A percentile compares a stretch with the other conserved stretches of the same genome.
phyloP scores from a whole-genome alignment of 345 rosid genomes.

The Hevea brasiliensis region DNA sequence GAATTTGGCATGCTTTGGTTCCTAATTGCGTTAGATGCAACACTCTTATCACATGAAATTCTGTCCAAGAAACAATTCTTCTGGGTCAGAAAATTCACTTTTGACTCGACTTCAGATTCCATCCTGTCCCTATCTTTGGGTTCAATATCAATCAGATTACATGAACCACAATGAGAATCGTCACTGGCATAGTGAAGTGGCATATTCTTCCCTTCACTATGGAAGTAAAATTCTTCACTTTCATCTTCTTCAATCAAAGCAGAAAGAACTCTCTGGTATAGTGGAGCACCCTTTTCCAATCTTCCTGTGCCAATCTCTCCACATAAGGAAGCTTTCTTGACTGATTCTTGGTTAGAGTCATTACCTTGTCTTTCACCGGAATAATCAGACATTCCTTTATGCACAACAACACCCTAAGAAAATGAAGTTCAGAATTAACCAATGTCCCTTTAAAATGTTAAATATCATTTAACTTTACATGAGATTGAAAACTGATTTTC shows the following conservation, averaged over 20 bases:
- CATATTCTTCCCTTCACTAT: slow-evolving; percentile 65
- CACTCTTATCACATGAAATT: slow-evolving; percentile 68
- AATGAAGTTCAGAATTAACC: slow-evolving; percentile 21
- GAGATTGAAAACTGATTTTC: background rate
- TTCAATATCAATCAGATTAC: slow-evolving; percentile 80
- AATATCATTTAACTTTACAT: slow-evolving; percentile 6
- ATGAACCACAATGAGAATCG: slow-evolving; percentile 96
- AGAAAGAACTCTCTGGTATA: slow-evolving; percentile 84
- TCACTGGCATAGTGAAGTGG: slow-evolving; percentile 86
- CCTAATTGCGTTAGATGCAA: slow-evolving; percentile 57
- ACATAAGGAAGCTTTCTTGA: slow-evolving; percentile 41
- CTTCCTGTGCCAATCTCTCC: slow-evolving; percentile 53
- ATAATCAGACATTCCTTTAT: slow-evolving; percentile 40
- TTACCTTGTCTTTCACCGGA: slow-evolving; percentile 42
- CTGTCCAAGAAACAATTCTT: slow-evolving; percentile 62
- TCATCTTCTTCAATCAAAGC: slow-evolving; percentile 96
- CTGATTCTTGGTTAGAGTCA: slow-evolving; percentile 40
- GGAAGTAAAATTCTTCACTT: slow-evolving; percentile 62
- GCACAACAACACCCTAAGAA: slow-evolving; percentile 48
- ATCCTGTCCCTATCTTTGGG: slow-evolving; percentile 78
- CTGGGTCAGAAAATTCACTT: slow-evolving; percentile 61
- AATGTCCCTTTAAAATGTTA: slow-evolving; percentile 3
- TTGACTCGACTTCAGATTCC: slow-evolving; percentile 95
- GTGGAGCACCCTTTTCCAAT: slow-evolving; percentile 61
- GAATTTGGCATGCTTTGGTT: slow-evolving; percentile 64